phyloP scores from a whole-genome alignment of 495 filamentous ascomycete genomes.

The Neurospora pannonica region DNA sequence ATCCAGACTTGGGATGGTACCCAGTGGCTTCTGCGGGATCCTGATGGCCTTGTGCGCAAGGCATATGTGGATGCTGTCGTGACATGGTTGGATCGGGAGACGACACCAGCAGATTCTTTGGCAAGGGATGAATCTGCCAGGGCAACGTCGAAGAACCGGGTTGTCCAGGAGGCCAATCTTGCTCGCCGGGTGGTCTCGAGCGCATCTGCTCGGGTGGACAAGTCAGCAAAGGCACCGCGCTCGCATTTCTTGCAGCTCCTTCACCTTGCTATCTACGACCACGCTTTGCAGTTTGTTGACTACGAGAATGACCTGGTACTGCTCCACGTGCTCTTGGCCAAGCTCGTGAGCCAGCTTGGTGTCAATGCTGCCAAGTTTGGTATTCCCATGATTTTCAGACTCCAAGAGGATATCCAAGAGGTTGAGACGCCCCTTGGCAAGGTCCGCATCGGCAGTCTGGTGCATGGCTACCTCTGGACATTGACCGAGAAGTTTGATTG shows the following conservation, averaged over 20 bases:
- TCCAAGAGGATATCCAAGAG: conserved; percentile 73
- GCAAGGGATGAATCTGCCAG: conserved; percentile 46
- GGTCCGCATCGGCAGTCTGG: conserved; percentile 69
- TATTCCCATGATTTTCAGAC: conserved; percentile 75
- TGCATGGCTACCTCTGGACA: conserved; percentile 79
- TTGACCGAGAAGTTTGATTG: conserved; percentile 71
- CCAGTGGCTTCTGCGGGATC: conserved; percentile 76
- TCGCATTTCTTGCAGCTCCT: conserved; percentile 74
- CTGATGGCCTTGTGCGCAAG: conserved; percentile 62
- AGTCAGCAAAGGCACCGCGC: conserved; percentile 41
- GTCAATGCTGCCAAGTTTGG: conserved; percentile 72
- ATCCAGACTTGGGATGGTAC: conserved; percentile 85
- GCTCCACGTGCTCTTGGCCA: conserved; percentile 63
- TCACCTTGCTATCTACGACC: conserved; percentile 80
- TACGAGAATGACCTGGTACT: conserved; percentile 63
- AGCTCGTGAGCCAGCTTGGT: conserved; percentile 66
- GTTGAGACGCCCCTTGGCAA: conserved; percentile 54
- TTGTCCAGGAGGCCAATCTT: conserved; percentile 19
- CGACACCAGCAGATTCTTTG: conserved; percentile 54
- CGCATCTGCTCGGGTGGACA: conserved; percentile 51
- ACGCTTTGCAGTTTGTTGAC: conserved; percentile 59
- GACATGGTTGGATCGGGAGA: conserved; percentile 75
- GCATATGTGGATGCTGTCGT: conserved; percentile 75
- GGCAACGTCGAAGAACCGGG: conserved; percentile 25
- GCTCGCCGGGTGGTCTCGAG: conserved; percentile 62